Percentiles rank a stretch among this genome's conserved stretches.
These are phyloP conservation scores for Phytomonas sp. DNA, from an alignment of 208 protist species.

Conservation along the genomic window DNA sequence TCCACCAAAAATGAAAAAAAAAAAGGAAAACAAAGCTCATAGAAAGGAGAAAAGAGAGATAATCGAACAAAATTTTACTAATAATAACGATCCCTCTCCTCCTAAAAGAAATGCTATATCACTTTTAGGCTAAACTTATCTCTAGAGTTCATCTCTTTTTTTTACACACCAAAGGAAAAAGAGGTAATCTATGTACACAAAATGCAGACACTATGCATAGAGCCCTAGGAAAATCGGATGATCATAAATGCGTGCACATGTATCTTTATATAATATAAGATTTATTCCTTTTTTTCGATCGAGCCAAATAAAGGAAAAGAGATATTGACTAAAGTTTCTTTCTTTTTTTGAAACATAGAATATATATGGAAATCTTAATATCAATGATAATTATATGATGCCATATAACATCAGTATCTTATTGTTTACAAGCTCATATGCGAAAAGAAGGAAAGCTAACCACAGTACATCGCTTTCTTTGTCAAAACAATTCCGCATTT, in stretches of 20 bases:
- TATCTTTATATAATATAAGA: neutral
- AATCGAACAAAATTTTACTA: slow-evolving; percentile 5
- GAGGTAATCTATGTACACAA: neutral
- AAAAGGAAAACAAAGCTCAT: slow-evolving; percentile 10
- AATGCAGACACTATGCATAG: neutral
- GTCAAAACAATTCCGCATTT: neutral
- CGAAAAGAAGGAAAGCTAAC: neutral
- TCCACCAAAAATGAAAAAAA: slow-evolving; percentile 11
- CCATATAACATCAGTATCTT: neutral
- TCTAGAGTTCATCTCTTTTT: neutral
- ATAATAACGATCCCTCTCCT: neutral
- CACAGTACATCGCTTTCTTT: neutral
- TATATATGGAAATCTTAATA: neutral
- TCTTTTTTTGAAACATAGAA: too few species aligned
- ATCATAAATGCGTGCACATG: neutral
- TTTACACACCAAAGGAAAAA: neutral
- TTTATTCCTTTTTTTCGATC: neutral
- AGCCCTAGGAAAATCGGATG: neutral
- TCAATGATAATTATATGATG: neutral
- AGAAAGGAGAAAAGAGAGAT: slow-evolving; percentile 6
- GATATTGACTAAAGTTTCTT: too few species aligned
- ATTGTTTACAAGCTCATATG: neutral
- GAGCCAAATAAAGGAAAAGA: neutral
- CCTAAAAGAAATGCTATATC: slow-evolving; percentile 11
- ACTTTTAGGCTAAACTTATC: neutral